Evolutionary conservation across 805 yeast species (phyloP), one percentile per base, ranked within the genome.

Genomic region (Saccharomyces paradoxus): DNA sequence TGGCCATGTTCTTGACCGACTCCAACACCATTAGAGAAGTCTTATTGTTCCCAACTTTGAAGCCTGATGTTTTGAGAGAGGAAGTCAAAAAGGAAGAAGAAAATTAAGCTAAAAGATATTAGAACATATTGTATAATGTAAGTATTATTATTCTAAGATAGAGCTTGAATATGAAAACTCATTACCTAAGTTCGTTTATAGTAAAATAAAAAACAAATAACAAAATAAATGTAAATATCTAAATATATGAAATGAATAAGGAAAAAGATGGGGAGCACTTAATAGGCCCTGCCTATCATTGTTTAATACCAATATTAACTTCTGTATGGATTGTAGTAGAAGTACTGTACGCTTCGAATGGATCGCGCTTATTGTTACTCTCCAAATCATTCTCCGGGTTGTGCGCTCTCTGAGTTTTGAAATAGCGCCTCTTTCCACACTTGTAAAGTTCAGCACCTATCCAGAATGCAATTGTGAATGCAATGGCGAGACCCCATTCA

Each of bases 11-110:
- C 80, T 82, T 94, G 77, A 94, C 98, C 58, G 84, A 94, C 75
- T 88, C 96, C 56, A 87, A 90, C 79, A 88, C 97, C 63, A 92
- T 92, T 70, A 89, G 97, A 84, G 99, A 92, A 79, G 98, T 92
- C 50, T 80, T 92, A 64, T 78, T 94, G 73, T 92, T 92, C 96
- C 99, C 99, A 74, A 91, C 98, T 58, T 89, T 92, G 83, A 94
- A 91, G 80, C 99, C 98, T 49, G 99, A 94, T 70, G 80, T 61
- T 48, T 59, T 68, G 60, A 69, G 66, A 58, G 71, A 69, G 27
- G 71, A 64, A 55, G 64, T 60, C 41, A 64, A 69, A 52, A 66
- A 69, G 58, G 64, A 66, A 49, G 64, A 65, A 41, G 52, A 55
- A 46, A 30, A 21, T 46, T n/a, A 46, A 31, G 8, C 28, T 47